Evolutionary conservation across 768 basidiomycete genomes (phyloP).

Genomic region (Leccinellum albellum): DNA sequence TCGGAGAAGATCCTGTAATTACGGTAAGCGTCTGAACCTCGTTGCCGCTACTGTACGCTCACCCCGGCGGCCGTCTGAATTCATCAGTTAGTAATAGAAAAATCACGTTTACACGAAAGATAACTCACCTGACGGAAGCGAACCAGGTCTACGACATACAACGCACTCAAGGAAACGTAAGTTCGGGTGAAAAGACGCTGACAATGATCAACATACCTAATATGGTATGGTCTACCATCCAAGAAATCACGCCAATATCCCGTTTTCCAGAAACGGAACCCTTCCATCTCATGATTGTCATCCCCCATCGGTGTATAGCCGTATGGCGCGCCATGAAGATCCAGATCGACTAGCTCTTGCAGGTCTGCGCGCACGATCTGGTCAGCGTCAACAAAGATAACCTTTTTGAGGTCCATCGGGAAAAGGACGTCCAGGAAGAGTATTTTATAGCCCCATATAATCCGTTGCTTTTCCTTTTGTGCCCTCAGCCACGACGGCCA

Average conservation of each 20-base stretch:
- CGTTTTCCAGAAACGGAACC: constrained; percentile 98
- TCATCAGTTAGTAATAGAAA: not conserved
- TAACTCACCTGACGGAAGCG: constrained; percentile 82
- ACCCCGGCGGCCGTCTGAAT: constrained; percentile 56
- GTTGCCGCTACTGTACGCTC: constrained; percentile 13
- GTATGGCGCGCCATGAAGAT: constrained; percentile 90
- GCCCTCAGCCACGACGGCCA: constrained; percentile 98
- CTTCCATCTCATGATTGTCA: constrained; percentile 92
- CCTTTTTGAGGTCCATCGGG: constrained; percentile 98
- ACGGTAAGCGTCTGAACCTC: not conserved
- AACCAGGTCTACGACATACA: constrained; percentile 94
- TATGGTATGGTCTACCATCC: constrained; percentile 85
- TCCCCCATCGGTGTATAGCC: constrained; percentile 98
- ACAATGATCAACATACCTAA: constrained; percentile 56
- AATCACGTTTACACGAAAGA: not conserved
- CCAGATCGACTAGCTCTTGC: constrained; percentile 89
- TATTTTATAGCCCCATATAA: constrained; percentile 99
- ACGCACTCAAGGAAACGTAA: constrained; percentile 54
- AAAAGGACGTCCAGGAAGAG: constrained; percentile 98
- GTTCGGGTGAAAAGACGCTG: not conserved
- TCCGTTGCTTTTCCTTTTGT: constrained; percentile 96
- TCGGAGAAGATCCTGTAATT: constrained; percentile 72
- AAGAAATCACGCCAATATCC: constrained; percentile 94
- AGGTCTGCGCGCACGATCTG: constrained; percentile 97
- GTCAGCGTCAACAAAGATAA: constrained; percentile 98